Percentiles rank a stretch among this genome's conserved stretches.
Evolutionary conservation across 352 stramenopile species (phyloP).

Genomic region (Pythium volutum): DNA sequence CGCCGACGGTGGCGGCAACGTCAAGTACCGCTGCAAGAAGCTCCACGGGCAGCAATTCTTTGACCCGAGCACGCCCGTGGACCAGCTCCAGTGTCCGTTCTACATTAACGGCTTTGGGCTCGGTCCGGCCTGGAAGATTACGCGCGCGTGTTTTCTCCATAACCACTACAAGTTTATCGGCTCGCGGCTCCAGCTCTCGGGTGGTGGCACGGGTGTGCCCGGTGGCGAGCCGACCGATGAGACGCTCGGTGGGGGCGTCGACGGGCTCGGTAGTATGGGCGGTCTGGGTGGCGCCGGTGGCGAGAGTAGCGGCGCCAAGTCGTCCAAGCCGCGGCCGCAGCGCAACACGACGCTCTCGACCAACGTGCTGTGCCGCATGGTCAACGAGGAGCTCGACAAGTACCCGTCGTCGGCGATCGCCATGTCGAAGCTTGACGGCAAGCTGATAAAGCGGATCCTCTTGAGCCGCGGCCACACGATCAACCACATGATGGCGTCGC

Average conservation of each 20-base stretch:
- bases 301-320: neutral
- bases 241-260: neutral
- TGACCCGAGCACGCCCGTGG: slow-evolving; percentile 45
- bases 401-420: slow-evolving; percentile 53
- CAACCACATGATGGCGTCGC: slow-evolving; percentile 83
- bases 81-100: slow-evolving; percentile 64
- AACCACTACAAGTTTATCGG: slow-evolving; percentile 88
- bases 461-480: slow-evolving; percentile 68
- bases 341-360: slow-evolving; percentile 82
- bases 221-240: neutral
- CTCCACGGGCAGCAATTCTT: slow-evolving; percentile 77
- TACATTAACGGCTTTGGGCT: slow-evolving; percentile 82
- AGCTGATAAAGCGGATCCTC: slow-evolving; percentile 68
- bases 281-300: too few species aligned
- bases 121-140: slow-evolving; percentile 69
- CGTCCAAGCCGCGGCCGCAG: slow-evolving; percentile 26
- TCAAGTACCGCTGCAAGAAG: slow-evolving; percentile 85
- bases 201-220: slow-evolving; percentile 4
- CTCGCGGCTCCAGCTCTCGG: slow-evolving; percentile 31
- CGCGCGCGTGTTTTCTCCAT: slow-evolving; percentile 66
- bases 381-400: slow-evolving; percentile 62
- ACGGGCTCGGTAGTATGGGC: too few species aligned
- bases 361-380: slow-evolving; percentile 70
- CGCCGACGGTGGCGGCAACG: slow-evolving; percentile 66
- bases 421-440: slow-evolving; percentile 72